Percentiles rank a stretch among this genome's conserved stretches.
Evolutionary conservation across 805 yeast species (phyloP).

Genomic region (Candida verbasci): DNA sequence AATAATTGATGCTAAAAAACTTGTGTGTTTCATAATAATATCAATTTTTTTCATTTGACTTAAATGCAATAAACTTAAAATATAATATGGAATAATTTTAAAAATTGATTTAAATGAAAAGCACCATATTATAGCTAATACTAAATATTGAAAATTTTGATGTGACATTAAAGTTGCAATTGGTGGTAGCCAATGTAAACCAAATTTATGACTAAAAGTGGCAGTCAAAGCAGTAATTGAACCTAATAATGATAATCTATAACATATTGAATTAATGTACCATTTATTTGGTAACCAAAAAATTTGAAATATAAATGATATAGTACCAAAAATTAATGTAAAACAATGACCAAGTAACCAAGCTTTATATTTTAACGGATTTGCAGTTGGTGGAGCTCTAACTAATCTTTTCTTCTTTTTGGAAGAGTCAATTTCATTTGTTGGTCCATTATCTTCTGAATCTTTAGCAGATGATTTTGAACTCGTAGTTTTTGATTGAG

Average conservation of each 20-base stretch:
- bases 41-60: slow-evolving; percentile 36
- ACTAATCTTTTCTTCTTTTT: slow-evolving; percentile 25
- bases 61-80: slow-evolving; percentile 58
- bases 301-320: slow-evolving; percentile 32
- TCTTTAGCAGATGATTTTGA: background rate
- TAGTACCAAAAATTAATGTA: slow-evolving; percentile 44
- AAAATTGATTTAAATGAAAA: slow-evolving; percentile 60
- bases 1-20: slow-evolving; percentile 40
- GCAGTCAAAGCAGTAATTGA: slow-evolving; percentile 48
- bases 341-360: slow-evolving; percentile 58
- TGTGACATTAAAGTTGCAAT: slow-evolving; percentile 63
- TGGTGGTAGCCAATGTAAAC: slow-evolving; percentile 53
- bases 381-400: slow-evolving; percentile 21
- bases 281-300: slow-evolving; percentile 34
- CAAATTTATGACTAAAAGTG: slow-evolving; percentile 56
- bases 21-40: slow-evolving; percentile 35
- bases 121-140: slow-evolving; percentile 56
- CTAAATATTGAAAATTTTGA: slow-evolving; percentile 68
- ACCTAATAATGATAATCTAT: slow-evolving; percentile 55
- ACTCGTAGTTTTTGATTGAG: background rate
- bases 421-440: slow-evolving; percentile 13
- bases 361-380: slow-evolving; percentile 40
- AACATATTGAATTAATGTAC: slow-evolving; percentile 47
- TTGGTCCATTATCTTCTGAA: slow-evolving; percentile 4
- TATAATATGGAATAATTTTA: slow-evolving; percentile 57